Conservation (phyloP, 225 moss, liverwort and hornwort species). For the Marchantia polymorpha region DNA sequence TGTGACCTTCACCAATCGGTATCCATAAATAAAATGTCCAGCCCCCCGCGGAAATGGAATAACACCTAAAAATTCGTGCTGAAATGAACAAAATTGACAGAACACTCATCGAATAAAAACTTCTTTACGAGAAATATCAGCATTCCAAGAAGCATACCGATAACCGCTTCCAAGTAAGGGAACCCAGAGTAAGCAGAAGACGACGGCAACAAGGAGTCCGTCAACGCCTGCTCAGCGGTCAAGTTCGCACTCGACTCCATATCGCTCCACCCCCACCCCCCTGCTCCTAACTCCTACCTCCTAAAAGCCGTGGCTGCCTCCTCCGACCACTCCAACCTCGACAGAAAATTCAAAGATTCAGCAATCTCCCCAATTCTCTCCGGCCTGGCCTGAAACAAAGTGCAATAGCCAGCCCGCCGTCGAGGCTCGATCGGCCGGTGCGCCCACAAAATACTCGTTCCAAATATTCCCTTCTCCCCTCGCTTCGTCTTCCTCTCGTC, state of each 20-base stretch:
- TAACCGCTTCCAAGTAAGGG: slow-evolving; percentile 38
- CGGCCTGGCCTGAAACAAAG: no score
- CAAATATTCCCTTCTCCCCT: background rate
- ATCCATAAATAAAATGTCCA: background rate
- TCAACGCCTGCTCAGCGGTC: slow-evolving; percentile 17
- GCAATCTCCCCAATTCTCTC: background rate
- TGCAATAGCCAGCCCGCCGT: background rate
- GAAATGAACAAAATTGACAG: background rate
- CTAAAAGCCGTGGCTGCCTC: background rate
- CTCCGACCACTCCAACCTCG: background rate
- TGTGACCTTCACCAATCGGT: background rate
- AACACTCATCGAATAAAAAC: background rate
- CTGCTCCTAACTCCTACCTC: background rate
- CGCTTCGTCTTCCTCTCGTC: background rate
- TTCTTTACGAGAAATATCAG: background rate
- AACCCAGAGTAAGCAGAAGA: slow-evolving; percentile 20
- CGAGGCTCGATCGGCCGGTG: background rate
- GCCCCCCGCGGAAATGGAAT: background rate
- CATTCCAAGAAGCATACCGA: slow-evolving; percentile 25
- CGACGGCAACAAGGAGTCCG: slow-evolving; percentile 15
- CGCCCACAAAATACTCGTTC: background rate
- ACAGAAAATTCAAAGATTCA: background rate
- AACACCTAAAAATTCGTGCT: background rate
- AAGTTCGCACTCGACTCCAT: slow-evolving; percentile 21
- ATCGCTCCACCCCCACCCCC: background rate